A percentile compares a stretch with the other conserved stretches of the same genome.
phyloP scores from a whole-genome alignment of 2,329 filamentous ascomycete genomes.

The Fonsecaea erecta region DNA sequence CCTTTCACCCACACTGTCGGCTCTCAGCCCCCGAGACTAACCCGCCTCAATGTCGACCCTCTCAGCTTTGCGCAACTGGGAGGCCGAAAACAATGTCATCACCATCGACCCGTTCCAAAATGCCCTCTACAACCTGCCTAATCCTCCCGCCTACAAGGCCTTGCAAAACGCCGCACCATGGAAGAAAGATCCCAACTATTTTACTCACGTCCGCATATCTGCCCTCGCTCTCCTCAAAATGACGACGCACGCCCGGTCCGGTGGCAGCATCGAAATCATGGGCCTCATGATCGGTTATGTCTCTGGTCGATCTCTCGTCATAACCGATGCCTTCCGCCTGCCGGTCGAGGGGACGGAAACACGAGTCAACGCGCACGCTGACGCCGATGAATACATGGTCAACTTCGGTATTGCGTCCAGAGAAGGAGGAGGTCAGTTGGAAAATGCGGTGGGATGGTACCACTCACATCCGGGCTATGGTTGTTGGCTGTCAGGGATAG shows the following conservation, averaged over 20 bases:
- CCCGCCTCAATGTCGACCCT: constrained; percentile 41
- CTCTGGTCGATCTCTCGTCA: constrained; percentile 77
- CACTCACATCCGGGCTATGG: constrained; percentile 97
- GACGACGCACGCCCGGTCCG: constrained; percentile 98
- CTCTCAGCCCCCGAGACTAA: background rate
- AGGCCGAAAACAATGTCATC: constrained; percentile 83
- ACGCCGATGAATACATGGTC: constrained; percentile 97
- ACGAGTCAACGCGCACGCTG: constrained; percentile 90
- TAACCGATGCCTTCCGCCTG: constrained; percentile 90
- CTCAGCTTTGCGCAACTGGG: constrained; percentile 46
- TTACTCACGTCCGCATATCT: constrained; percentile 91
- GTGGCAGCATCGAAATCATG: constrained; percentile 93
- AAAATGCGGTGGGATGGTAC: constrained; percentile 98
- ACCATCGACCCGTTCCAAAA: constrained; percentile 86
- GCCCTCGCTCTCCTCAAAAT: constrained; percentile 96
- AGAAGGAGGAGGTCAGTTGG: constrained; percentile 71
- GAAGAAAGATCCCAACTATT: constrained; percentile 79
- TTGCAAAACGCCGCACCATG: constrained; percentile 70
- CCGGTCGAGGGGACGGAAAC: constrained; percentile 99
- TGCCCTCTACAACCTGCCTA: constrained; percentile 81
- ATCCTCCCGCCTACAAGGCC: constrained; percentile 68
- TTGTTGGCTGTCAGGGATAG: constrained; percentile 96
- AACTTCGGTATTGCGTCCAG: constrained; percentile 78
- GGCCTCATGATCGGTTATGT: constrained; percentile 97
- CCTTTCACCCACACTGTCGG: background rate